phyloP scores from a whole-genome alignment of 176 grass and related monocot species.

The Lolium multiflorum region DNA sequence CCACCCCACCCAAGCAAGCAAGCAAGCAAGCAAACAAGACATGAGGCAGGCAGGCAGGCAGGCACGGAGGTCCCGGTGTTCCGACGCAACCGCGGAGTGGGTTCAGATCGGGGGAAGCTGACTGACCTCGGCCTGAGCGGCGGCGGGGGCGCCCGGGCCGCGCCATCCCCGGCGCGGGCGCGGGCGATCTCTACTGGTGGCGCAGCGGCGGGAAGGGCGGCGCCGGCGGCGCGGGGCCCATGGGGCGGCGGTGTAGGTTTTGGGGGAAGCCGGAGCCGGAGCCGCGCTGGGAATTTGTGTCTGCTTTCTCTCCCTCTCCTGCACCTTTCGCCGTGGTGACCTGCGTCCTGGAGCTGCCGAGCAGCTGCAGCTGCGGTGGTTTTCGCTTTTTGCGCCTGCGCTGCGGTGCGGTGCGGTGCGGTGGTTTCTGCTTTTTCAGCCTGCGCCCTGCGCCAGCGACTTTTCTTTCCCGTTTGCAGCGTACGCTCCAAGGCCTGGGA shows the following conservation, averaged over 20 bases:
- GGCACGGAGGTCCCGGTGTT: background rate
- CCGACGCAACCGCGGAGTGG: background rate
- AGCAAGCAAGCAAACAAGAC: background rate
- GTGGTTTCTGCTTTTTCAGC: conserved; percentile 16
- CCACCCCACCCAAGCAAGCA: background rate
- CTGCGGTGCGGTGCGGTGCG: background rate
- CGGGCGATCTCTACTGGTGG: background rate
- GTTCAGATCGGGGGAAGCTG: conserved; percentile 36
- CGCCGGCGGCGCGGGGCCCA: conserved; percentile 43
- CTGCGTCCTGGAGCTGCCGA: no score
- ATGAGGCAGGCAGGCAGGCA: background rate
- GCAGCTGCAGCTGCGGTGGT: conserved; percentile 31
- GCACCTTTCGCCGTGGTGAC: conserved; percentile 24
- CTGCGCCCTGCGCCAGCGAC: conserved; percentile 9
- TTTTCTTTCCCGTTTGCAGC: conserved; percentile 30
- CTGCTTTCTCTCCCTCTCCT: background rate
- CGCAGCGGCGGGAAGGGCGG: background rate
- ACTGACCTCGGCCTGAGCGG: conserved; percentile 36
- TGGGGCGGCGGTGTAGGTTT: conserved; percentile 44
- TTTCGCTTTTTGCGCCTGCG: conserved; percentile 61
- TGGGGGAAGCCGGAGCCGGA: background rate
- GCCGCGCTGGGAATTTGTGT: conserved; percentile 1
- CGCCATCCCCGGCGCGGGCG: conserved; percentile 33
- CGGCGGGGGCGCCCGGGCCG: background rate
- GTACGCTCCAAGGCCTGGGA: background rate